Base-by-base conservation (phyloP, 2,329 filamentous ascomycete genomes). In the Cladosporium oxysporum region DNA sequence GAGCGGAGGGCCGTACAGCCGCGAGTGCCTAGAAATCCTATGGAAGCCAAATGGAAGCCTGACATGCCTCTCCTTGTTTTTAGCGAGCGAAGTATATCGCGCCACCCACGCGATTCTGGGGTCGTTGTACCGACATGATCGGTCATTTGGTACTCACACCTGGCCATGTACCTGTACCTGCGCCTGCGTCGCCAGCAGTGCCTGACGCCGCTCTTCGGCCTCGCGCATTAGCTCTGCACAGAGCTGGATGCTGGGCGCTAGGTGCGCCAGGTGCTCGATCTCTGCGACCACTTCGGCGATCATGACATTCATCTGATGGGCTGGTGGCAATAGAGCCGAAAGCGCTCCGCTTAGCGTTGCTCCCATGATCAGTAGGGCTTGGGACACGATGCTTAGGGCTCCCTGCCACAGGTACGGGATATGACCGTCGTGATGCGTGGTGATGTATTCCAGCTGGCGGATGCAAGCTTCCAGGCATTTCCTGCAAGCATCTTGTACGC, bases 321-420 rank as follows among this genome's bases (percentile, higher is more conserved):
- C 79, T 1, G 84, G 80, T 10, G 84, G 83, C 33, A 94, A 81
- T 49, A 93, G 87, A 59, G 82, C 84, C 28, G 86, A 87, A 3
- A 94, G 84, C 5, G 88, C 88, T 1, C 88, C 88, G 10, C 89
- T 93, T 87, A 94, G 91, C 18, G 90, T 92, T 18, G 91, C 90
- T 7, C 91, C 91, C 91, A 95, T 94, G 37, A 95, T 87, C 52
- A 95, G 82, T 18, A 95, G 82, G 1, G 90, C 90, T 77, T 95
- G 91, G 6, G 90, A 92, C 26, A 93, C 90, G 74, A 95, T 91
- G 26, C 90, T 93, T 44, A 95, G 83, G 10, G 91, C 90, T 21
- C 91, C 91, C 80, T 94, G 91, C 89, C 91, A 95, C 23, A 94
- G 84, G 78, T 94, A 95, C 14, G 91, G 91, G 81, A 95, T 89